phyloP scores from a whole-genome alignment of 495 filamentous ascomycete genomes.

The Peziza echinospora region DNA sequence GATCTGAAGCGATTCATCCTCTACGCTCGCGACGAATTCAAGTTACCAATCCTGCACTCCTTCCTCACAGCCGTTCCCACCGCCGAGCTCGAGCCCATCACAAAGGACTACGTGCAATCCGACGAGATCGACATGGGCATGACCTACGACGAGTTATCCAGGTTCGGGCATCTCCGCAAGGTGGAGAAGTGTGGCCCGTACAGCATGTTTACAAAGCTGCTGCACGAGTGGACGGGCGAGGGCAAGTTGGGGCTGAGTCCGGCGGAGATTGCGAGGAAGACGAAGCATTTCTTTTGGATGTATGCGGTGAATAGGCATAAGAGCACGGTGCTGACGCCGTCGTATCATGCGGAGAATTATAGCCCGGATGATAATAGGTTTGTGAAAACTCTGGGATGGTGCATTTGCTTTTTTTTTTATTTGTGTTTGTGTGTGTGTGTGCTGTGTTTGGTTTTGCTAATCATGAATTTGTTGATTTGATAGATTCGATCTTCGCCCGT shows the following conservation, averaged over 20 bases:
- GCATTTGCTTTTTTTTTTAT: too few relatives aligned
- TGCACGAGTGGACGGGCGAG: slow-evolving; percentile 45
- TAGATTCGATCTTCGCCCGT: slow-evolving; percentile 41
- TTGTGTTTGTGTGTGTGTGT: too few relatives aligned
- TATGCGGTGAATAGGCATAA: slow-evolving; percentile 43
- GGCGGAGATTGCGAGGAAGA: slow-evolving; percentile 19
- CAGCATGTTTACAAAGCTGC: slow-evolving; percentile 44
- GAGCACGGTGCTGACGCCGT: slow-evolving; percentile 42
- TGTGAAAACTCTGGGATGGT: background rate
- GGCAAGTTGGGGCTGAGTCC: slow-evolving; percentile 16
- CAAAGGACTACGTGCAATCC: slow-evolving; percentile 38
- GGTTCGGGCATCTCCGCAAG: slow-evolving; percentile 36
- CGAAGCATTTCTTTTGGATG: slow-evolving; percentile 44
- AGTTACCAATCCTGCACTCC: slow-evolving; percentile 46
- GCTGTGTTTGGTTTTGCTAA: too few relatives aligned
- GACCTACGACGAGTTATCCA: slow-evolving; percentile 34
- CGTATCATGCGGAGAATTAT: slow-evolving; percentile 33
- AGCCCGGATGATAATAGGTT: slow-evolving; percentile 41
- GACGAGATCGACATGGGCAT: slow-evolving; percentile 64
- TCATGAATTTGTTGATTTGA: background rate
- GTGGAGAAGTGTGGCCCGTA: slow-evolving; percentile 51
- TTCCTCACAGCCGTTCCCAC: slow-evolving; percentile 62
- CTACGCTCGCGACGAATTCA: slow-evolving; percentile 39
- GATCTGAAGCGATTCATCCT: slow-evolving; percentile 62
- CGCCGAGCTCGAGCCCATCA: slow-evolving; percentile 68